Base-by-base conservation (phyloP, 352 stramenopile species). In the Pythium insidiosum region DNA sequence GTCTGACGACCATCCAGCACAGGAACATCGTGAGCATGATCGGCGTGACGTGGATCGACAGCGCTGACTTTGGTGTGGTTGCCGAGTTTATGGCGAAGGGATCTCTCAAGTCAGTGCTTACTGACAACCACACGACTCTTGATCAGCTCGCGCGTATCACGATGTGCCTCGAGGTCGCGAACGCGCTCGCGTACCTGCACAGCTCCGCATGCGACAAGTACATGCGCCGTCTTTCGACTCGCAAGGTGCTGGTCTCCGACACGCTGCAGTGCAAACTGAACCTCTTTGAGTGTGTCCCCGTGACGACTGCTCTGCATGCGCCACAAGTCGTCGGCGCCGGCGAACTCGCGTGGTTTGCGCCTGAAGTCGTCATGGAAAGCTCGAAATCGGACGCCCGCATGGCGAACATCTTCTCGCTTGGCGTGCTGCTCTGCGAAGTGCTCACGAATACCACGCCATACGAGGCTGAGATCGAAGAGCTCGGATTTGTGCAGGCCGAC, bases 71-170 rank as follows among this genome's bases (percentile, higher is more conserved):
- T 29, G 65, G 69, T 5, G 61, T 85, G 15, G 65, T 91, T 22
- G 68, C 71, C 3, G 75, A 91, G 55, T 91, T 79, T 45, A 71
- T 86, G 66, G 68, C 79, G 29, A 85, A 84, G 47, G 70, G 73
- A 38, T 85, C 75, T 33, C 37, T 90, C 18, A 68, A 66, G 41
- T 61, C 63, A 1, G 53, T 91, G 44, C 66, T 88, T 13, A 47
- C 64, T 18, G 78, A 84, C 37, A 47, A 55, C 1, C 62, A 86
- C 19, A 41, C 75, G 13, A 62, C 86, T 11, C 43, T 91, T 16
- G 63, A 74, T 39, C 58, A 82, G 22, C 48, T 56, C 16, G 66
- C 47, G 12, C 81, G 86, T 37, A 33, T 88, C 13, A 54, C 73
- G 29, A 84, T 91, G 45, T 88, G 75, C 40, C 57, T 75, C 15